Conservation (phyloP, 352 stramenopile species). For the Pythium utonaiense region DNA sequence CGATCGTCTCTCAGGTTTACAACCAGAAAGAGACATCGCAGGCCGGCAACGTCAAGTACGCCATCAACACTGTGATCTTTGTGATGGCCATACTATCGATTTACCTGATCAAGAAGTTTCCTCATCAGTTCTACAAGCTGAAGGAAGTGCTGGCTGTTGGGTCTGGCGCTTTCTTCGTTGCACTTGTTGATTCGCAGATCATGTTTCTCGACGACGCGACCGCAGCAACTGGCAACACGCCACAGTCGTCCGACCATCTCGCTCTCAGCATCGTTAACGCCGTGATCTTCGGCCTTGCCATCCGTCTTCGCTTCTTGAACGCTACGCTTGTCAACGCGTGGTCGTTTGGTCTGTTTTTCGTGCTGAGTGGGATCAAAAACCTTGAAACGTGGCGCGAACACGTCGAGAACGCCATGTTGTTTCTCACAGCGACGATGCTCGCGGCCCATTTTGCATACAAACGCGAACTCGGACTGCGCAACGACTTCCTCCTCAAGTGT, state of each 20-base stretch:
- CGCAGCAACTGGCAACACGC: background rate
- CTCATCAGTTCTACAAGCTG: slow-evolving; percentile 22
- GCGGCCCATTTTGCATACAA: slow-evolving; percentile 59
- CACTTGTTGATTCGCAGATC: slow-evolving; percentile 39
- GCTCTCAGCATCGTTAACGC: slow-evolving; percentile 51
- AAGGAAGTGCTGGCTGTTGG: slow-evolving; percentile 34
- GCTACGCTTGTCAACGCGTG: slow-evolving; percentile 39
- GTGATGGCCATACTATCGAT: slow-evolving; percentile 23
- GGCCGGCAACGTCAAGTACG: slow-evolving; percentile 32
- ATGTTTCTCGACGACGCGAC: slow-evolving; percentile 20
- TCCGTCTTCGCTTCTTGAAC: slow-evolving; percentile 60
- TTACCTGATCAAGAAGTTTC: slow-evolving; percentile 32
- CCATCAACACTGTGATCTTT: slow-evolving; percentile 31
- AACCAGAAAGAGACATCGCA: slow-evolving; percentile 22
- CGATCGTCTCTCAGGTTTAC: slow-evolving; percentile 43
- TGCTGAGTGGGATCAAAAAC: slow-evolving; percentile 15
- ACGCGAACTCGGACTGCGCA: slow-evolving; percentile 52
- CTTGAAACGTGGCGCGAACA: slow-evolving; percentile 34
- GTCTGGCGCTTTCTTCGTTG: slow-evolving; percentile 32
- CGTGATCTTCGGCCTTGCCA: slow-evolving; percentile 50
- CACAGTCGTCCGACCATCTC: slow-evolving; percentile 23
- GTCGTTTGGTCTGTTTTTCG: slow-evolving; percentile 36
- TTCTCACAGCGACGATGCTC: slow-evolving; percentile 29
- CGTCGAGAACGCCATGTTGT: slow-evolving; percentile 39
- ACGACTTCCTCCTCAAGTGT: slow-evolving; percentile 77